These are phyloP conservation scores for Clitopilus hobsonii DNA, from an alignment of 768 basidiomycete species.

Conservation along the genomic window DNA sequence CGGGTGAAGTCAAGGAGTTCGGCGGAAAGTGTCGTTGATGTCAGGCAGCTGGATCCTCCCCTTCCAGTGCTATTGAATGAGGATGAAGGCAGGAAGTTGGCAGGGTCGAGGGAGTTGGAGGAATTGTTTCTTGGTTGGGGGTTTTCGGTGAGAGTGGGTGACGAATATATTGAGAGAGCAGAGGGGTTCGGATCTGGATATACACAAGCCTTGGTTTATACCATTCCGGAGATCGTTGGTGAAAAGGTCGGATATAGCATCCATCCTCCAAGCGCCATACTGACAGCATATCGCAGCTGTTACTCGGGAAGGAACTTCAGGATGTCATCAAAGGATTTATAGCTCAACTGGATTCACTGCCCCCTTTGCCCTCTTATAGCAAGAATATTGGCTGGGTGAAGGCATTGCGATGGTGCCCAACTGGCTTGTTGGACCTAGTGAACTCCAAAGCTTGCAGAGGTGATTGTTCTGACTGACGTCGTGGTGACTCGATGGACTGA, in stretches of 20 bases:
- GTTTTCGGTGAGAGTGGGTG: slow-evolving; percentile 32
- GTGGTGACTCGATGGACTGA: slow-evolving; percentile 4
- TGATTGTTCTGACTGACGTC: slow-evolving; percentile 25
- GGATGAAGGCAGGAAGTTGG: slow-evolving; percentile 54
- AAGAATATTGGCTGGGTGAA: slow-evolving; percentile 54
- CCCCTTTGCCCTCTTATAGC: slow-evolving; percentile 13
- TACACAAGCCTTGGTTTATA: slow-evolving; percentile 57
- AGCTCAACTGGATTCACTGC: slow-evolving; percentile 50
- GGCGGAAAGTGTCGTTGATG: slow-evolving; percentile 28
- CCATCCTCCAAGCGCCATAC: neutral
- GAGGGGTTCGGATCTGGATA: slow-evolving; percentile 43
- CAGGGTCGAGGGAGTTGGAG: slow-evolving; percentile 32
- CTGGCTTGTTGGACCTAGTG: slow-evolving; percentile 72
- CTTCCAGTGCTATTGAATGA: slow-evolving; percentile 61
- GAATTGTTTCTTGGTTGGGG: slow-evolving; percentile 67
- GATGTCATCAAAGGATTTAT: slow-evolving; percentile 74
- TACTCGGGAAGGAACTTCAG: slow-evolving; percentile 66
- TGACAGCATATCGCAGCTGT: slow-evolving; percentile 36
- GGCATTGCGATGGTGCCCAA: slow-evolving; percentile 80
- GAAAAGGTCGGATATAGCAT: slow-evolving; percentile 53
- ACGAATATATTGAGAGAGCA: slow-evolving; percentile 11
- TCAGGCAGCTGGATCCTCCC: slow-evolving; percentile 45
- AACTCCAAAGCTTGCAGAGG: slow-evolving; percentile 98
- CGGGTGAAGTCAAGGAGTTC: slow-evolving; percentile 22
- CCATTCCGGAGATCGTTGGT: slow-evolving; percentile 66